phyloP scores from a whole-genome alignment of 2,329 filamentous ascomycete species.

The Nigrospora sphaerica region DNA sequence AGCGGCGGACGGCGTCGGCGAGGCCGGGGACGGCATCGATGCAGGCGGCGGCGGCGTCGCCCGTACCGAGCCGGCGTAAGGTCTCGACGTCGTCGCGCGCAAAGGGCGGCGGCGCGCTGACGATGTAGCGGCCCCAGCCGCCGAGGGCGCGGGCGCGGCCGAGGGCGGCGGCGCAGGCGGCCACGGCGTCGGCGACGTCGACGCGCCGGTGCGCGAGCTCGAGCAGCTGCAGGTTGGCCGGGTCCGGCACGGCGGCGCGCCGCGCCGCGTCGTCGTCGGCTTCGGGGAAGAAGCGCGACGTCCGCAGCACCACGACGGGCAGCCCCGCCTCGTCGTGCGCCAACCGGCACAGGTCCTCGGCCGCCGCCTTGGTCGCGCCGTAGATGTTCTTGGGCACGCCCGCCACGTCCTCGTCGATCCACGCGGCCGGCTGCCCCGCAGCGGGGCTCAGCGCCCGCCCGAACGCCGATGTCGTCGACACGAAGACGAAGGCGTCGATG shows the following conservation, averaged over 20 bases:
- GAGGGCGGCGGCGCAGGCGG: constrained; percentile 32
- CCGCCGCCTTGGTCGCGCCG: constrained; percentile 39
- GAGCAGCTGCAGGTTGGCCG: constrained; percentile 37
- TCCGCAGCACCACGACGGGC: constrained; percentile 36
- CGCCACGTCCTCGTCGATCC: constrained; percentile 34
- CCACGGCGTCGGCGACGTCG: constrained; percentile 36
- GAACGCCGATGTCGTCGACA: constrained; percentile 39
- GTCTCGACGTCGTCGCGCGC: constrained; percentile 14
- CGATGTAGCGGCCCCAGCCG: constrained; percentile 32
- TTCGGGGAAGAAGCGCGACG: constrained; percentile 41
- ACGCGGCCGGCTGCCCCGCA: constrained; percentile 28
- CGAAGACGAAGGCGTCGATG: constrained; percentile 33
- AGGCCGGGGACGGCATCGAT: constrained; percentile 15
- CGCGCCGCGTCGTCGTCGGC: constrained; percentile 36
- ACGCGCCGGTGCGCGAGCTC: constrained; percentile 37
- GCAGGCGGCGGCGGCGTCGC: constrained; percentile 22
- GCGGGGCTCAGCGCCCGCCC: constrained; percentile 30
- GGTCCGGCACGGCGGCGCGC: constrained; percentile 25
- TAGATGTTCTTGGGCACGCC: constrained; percentile 41
- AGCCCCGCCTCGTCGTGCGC: constrained; percentile 29
- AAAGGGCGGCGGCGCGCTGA: constrained; percentile 36
- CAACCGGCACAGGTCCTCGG: constrained; percentile 39
- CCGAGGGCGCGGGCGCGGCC: constrained; percentile 18
- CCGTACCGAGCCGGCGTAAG: constrained; percentile 24
- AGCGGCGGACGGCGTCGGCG: constrained; percentile 20